Conservation (phyloP, 192 early-diverging fungal species). For the Podila epicladia region DNA sequence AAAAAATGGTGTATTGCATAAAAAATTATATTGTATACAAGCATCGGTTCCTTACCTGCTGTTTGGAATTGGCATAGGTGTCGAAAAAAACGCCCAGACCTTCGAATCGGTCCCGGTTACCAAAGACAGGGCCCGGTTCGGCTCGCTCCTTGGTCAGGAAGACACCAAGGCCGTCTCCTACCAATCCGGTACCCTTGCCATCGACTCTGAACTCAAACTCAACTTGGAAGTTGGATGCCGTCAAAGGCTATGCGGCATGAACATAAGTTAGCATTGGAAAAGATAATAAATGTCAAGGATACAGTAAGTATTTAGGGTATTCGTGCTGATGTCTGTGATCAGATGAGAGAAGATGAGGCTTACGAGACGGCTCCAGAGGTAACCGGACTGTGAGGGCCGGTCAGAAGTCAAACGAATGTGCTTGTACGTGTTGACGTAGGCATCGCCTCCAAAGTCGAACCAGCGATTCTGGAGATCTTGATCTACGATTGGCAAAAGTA, state of each 20-base stretch:
- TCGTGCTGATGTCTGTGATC: neutral
- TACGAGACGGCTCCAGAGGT: slow-evolving; percentile 76
- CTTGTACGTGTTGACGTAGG: slow-evolving; percentile 85
- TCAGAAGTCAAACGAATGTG: slow-evolving; percentile 88
- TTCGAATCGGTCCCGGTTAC: slow-evolving; percentile 83
- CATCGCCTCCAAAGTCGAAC: slow-evolving; percentile 94
- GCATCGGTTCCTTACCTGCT: slow-evolving; percentile 34
- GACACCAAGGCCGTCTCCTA: slow-evolving; percentile 97
- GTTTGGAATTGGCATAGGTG: slow-evolving; percentile 86
- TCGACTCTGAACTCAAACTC: slow-evolving; percentile 94
- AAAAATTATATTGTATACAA: no score
- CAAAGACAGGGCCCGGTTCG: slow-evolving; percentile 84
- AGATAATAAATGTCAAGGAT: neutral
- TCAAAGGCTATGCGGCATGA: slow-evolving; percentile 63
- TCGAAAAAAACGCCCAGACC: slow-evolving; percentile 96
- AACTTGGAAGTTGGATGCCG: slow-evolving; percentile 73
- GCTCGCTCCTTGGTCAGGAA: slow-evolving; percentile 86
- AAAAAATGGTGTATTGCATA: neutral
- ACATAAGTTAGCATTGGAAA: neutral
- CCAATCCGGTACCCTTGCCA: slow-evolving; percentile 75
- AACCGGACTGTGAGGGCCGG: slow-evolving; percentile 79
- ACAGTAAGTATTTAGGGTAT: neutral
- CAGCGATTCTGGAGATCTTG: slow-evolving; percentile 81
- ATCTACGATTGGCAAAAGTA: slow-evolving; percentile 51
- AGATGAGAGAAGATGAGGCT: slow-evolving; percentile 14